These are phyloP conservation scores for Epichloe gansuensis DNA, from an alignment of 2,329 filamentous ascomycete genomes.

Conservation along the genomic window DNA sequence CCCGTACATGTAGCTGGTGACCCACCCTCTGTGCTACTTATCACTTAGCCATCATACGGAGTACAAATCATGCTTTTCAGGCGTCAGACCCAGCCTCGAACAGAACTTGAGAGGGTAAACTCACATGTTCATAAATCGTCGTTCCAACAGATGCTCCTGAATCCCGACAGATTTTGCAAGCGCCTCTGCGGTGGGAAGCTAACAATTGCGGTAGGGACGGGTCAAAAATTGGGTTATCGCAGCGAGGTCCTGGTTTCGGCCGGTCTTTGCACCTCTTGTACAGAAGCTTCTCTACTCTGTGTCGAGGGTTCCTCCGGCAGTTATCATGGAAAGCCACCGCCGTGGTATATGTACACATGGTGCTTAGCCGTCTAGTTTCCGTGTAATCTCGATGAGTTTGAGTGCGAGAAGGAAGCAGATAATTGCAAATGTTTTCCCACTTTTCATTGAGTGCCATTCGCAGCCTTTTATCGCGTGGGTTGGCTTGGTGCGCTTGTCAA, in stretches of 20 bases:
- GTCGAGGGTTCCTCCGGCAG: slow-evolving; percentile 1
- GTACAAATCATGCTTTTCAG: neutral
- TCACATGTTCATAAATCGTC: slow-evolving; percentile 2
- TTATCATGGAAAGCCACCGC: neutral
- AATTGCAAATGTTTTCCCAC: too few relatives aligned
- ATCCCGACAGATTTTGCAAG: slow-evolving; percentile 3
- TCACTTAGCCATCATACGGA: neutral
- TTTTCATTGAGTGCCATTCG: too few relatives aligned
- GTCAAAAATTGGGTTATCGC: neutral
- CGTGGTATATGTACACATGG: slow-evolving; percentile 2
- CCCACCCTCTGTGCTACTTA: neutral
- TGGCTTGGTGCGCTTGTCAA: too few relatives aligned
- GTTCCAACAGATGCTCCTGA: slow-evolving; percentile 1
- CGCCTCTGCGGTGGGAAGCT: neutral
- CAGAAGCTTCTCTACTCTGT: slow-evolving; percentile 1
- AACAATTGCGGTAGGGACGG: neutral
- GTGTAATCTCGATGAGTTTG: too few relatives aligned
- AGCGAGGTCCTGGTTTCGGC: slow-evolving; percentile 1
- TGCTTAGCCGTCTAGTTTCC: too few relatives aligned
- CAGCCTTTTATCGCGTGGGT: too few relatives aligned
- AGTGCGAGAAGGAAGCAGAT: too few relatives aligned
- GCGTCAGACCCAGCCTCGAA: neutral
- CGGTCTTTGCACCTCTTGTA: neutral
- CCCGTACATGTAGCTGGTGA: too few relatives aligned
- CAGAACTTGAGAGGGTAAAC: neutral